A percentile compares a stretch with the other conserved stretches of the same genome.
These are phyloP conservation scores for Phaeolepiota aurea DNA, from an alignment of 768 basidiomycete species.

Conservation along the genomic window DNA sequence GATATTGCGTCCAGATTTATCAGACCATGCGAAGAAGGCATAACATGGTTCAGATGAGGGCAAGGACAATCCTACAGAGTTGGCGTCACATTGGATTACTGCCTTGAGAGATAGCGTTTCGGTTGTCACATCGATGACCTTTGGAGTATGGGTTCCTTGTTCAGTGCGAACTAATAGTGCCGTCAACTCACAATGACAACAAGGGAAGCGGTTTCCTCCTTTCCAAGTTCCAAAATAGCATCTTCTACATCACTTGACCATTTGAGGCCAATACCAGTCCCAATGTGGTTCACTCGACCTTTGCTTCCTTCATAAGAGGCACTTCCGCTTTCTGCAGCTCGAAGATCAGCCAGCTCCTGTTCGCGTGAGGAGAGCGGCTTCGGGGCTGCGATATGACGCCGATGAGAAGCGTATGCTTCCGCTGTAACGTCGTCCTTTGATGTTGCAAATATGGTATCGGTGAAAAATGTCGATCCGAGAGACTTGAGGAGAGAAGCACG, in stretches of 20 bases:
- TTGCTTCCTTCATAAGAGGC: conserved; percentile 51
- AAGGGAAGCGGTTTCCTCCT: conserved; percentile 39
- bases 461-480: conserved; percentile 69
- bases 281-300: conserved; percentile 46
- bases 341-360: conserved; percentile 72
- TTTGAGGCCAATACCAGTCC: conserved; percentile 50
- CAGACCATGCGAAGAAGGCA: conserved; percentile 62
- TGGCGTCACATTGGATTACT: conserved; percentile 26
- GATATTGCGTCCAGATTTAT: conserved; percentile 28
- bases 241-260: conserved; percentile 63
- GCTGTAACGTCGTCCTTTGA: conserved; percentile 58
- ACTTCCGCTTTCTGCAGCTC: conserved; percentile 55
- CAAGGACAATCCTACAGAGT: conserved; percentile 38
- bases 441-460: conserved; percentile 73
- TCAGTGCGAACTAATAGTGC: too few species aligned
- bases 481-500: conserved; percentile 59
- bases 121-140: conserved; percentile 48
- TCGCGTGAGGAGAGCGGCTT: conserved; percentile 80
- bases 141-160: too few species aligned
- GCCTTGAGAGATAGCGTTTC: conserved; percentile 50
- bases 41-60: conserved; percentile 58
- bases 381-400: conserved; percentile 62
- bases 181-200: conserved; percentile 52
- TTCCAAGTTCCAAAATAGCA: conserved; percentile 52
- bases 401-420: conserved; percentile 67